A percentile compares a stretch with the other conserved stretches of the same genome.
Conservation (phyloP, 2,329 filamentous ascomycete species). For the Xylariaceae sp. region DNA sequence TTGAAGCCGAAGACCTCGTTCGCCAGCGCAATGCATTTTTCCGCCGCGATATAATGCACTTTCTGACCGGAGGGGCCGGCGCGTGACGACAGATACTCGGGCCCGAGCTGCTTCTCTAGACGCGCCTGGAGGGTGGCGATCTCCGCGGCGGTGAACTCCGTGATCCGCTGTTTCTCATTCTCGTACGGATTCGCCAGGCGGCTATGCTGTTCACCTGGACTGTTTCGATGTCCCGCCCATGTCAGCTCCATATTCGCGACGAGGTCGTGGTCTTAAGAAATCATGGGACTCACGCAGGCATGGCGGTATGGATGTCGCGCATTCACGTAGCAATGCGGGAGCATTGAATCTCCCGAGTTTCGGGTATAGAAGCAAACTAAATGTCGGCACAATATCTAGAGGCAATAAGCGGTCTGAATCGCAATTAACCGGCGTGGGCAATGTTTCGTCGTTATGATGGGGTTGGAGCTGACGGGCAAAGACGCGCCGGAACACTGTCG, state of each 20-base stretch:
- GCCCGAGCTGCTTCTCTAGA: constrained; percentile 88
- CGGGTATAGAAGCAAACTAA: neutral
- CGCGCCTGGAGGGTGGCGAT: constrained; percentile 82
- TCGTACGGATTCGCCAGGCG: constrained; percentile 73
- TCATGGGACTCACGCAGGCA: constrained; percentile 29
- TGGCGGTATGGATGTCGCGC: constrained; percentile 15
- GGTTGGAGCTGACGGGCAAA: neutral
- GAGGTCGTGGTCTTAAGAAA: constrained; percentile 8
- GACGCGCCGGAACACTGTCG: neutral
- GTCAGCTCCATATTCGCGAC: constrained; percentile 4
- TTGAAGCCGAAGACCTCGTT: constrained; percentile 35
- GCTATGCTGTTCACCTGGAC: constrained; percentile 65
- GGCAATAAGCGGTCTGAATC: neutral
- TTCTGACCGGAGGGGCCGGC: constrained; percentile 77
- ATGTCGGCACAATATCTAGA: neutral
- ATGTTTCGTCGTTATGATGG: neutral
- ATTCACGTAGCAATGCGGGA: neutral
- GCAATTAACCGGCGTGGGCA: no score
- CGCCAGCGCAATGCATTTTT: constrained; percentile 79
- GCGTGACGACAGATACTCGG: constrained; percentile 89
- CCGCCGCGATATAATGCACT: constrained; percentile 90
- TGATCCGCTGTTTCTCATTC: constrained; percentile 61
- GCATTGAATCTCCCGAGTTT: constrained; percentile 6
- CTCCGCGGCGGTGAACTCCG: constrained; percentile 80
- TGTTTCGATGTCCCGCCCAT: constrained; percentile 33